Conservation (phyloP, 2,329 filamentous ascomycete species). For the Fusarium sp. region DNA sequence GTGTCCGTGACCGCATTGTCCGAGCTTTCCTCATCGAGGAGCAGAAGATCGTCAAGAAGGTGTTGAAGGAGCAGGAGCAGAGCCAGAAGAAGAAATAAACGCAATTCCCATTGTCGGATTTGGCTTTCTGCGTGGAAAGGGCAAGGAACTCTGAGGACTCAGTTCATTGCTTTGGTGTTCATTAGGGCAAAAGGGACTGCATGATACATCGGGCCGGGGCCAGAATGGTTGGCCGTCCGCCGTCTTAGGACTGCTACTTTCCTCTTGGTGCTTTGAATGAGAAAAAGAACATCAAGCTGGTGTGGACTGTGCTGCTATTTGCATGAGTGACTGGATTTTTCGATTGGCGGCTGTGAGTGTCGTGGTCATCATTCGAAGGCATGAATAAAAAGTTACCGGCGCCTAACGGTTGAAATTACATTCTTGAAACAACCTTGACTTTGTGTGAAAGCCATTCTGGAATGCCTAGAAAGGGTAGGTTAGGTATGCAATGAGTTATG, state of each 20-base stretch:
- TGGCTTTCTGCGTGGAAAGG: conserved; percentile 51
- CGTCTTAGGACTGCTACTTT: conserved; percentile 57
- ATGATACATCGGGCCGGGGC: conserved; percentile 57
- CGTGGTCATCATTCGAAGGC: conserved; percentile 3
- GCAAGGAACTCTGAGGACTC: conserved; percentile 52
- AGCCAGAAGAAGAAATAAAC: conserved; percentile 76
- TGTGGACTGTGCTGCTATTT: conserved; percentile 39
- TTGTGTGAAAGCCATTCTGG: not conserved
- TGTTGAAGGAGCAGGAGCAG: conserved; percentile 96
- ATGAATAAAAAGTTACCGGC: conserved; percentile 32
- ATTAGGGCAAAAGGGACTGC: conserved; percentile 62
- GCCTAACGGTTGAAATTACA: conserved; percentile 23
- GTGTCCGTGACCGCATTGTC: conserved; percentile 97
- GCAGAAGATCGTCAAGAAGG: conserved; percentile 99
- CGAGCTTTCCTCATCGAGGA: conserved; percentile 99
- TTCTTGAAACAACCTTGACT: conserved; percentile 2
- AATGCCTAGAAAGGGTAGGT: not conserved
- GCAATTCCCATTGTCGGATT: conserved; percentile 49
- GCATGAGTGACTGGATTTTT: conserved; percentile 36
- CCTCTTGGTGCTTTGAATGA: conserved; percentile 61
- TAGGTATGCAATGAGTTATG: not conserved
- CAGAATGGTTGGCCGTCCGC: conserved; percentile 57
- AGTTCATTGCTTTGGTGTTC: conserved; percentile 66
- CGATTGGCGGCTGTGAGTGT: conserved; percentile 8
- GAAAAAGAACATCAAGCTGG: conserved; percentile 55